Base-by-base conservation (phyloP, 768 basidiomycete genomes). In the Nevesoporus exiguus region DNA sequence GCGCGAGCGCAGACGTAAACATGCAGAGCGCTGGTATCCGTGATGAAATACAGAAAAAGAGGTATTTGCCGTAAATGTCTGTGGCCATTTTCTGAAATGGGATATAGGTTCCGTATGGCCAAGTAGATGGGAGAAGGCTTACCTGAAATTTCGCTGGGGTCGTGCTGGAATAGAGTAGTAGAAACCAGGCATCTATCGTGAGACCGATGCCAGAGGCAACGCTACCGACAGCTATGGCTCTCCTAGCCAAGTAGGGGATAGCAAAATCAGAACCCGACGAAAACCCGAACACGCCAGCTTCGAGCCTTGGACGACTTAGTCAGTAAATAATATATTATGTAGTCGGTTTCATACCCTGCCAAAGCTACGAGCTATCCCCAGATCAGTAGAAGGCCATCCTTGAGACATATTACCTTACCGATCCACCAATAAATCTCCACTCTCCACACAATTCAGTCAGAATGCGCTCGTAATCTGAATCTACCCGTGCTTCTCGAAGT, bases 1-100 rank as follows among this genome's bases (percentile, higher is more conserved):
- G 74, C 1, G 83, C 73, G n/a, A 79, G 41, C 0, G 80, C 74
- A 11, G 85, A 80, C 29, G 75, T 54, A 51, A 85, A 75, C 74
- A 84, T 80, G 64, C 83, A 82, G 7, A 88, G 57, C 0, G 80
- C 77, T 0, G 87, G 88, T 13, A 87, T 71, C 21, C 86, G 79
- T 7, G 86, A 76, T 2, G 83, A 81, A 14, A 90, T 74, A 29
- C 82, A 75, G 66, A 90, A 90, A 73, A 87, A 88, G 52, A 86
- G 74, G 66, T 85, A 85, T 10, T 77, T 76, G 22, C 72, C 74
- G 57, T 81, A 85, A 30, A 88, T 56, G 61, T 87, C 87, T 7
- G 62, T 67, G 0, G 87, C 57, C 56, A 65, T 52, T 62, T 52
- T 66, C 66, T 67, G 43, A 14, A 10, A 44, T 1, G 11, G 15